Base-by-base conservation (phyloP, 208 protist species). In the Spongospora subterranea region DNA sequence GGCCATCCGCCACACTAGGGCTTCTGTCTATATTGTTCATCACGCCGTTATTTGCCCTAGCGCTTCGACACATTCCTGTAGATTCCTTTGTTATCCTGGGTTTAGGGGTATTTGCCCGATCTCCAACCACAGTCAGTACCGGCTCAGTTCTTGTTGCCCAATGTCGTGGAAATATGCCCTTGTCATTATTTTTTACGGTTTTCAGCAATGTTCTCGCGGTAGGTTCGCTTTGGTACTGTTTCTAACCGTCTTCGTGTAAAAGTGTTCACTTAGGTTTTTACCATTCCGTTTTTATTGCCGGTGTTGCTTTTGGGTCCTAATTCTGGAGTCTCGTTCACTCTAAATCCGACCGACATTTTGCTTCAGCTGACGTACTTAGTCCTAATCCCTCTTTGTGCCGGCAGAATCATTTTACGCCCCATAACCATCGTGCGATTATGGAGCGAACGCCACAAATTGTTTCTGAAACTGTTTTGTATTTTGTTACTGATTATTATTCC, bases 221-320 rank as follows among this genome's bases (percentile, higher is more conserved):
- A 82, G 13, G 71, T 39, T 6, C n/a, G 35, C n/a, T n/a, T n/a
- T 65, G 54, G 20, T 17, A 17, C 54, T 65, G 54, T 65, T 43
- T 45, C 71, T 82, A 35, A 82, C 6, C 17, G n/a, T 35, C 35
- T 82, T 43, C 71, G 6, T n/a, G 6, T 82, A 45, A 39, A 20
- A 82, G n/a, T 82, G n/a, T 43, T 17, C 6, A 43, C 40, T 6
- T 35, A 82, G 71, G 71, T 82, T 20, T 35, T 82, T 43, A 82
- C 71, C 6, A 82, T 82, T 82, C 71, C 71, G 17, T 82, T 82
- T n/a, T 20, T 82, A n/a, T 43, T 82, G 71, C 71, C 71, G 6
- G 17, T 13, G n/a, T 45, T 82, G 17, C 17, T 82, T 20, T 20
- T 43, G 71, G 71, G 35, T 6, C 6, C 6, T 82, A 20, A 6